phyloP scores from a whole-genome alignment of 139 green algal species.

The Ettlia oleoabundans region DNA sequence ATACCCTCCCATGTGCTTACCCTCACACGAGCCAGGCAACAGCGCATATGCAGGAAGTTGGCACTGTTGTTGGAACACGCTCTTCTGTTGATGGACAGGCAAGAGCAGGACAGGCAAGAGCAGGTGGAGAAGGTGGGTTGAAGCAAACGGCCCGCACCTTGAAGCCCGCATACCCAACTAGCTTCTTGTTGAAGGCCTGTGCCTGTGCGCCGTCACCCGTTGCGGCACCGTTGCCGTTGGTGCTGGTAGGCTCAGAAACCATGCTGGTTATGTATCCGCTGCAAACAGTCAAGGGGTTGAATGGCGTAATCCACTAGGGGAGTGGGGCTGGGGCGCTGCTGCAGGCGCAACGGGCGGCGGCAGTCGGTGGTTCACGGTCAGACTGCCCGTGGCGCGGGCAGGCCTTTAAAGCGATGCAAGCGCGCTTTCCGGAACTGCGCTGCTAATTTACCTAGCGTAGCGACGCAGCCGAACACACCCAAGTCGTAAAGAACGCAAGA shows the following conservation, averaged over 20 bases:
- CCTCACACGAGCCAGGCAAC: too few relatives aligned
- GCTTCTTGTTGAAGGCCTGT: background rate
- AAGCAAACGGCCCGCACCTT: background rate
- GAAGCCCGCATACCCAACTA: conserved; percentile 31
- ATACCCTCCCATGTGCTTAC: too few relatives aligned
- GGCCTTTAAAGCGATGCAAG: background rate
- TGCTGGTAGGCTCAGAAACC: background rate
- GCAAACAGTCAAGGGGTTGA: too few relatives aligned
- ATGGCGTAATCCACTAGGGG: too few relatives aligned
- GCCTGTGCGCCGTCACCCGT: background rate
- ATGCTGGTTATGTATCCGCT: too few relatives aligned
- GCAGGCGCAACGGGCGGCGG: background rate
- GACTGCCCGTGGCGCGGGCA: too few relatives aligned
- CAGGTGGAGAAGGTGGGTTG: background rate
- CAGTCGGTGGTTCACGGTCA: too few relatives aligned
- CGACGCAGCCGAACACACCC: background rate
- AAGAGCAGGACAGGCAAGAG: background rate
- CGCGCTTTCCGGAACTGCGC: background rate
- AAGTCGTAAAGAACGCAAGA: too few relatives aligned
- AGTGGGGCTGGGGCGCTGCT: too few relatives aligned
- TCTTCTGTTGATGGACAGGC: background rate
- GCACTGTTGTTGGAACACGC: too few relatives aligned
- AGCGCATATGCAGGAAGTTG: too few relatives aligned
- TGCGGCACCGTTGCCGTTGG: background rate
- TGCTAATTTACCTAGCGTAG: background rate